Conservation (phyloP, 306 rosid genomes). For the Sphenostylis stenocarpa region DNA sequence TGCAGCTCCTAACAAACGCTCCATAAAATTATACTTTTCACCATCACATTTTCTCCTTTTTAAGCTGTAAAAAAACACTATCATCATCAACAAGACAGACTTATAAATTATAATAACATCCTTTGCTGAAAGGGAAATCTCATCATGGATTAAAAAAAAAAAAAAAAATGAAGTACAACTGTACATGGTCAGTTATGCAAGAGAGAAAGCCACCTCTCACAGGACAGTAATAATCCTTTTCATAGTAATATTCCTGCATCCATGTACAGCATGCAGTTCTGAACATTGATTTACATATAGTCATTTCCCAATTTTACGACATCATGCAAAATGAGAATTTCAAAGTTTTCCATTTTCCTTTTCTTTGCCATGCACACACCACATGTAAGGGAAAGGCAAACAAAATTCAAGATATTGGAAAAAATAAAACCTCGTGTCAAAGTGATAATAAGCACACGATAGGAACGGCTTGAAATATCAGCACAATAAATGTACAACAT, state of each 20-base stretch:
- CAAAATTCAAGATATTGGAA: not conserved
- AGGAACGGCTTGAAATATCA: not conserved
- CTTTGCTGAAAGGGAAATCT: not conserved
- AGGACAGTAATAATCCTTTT: not conserved
- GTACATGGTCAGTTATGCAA: not conserved
- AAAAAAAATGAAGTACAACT: not conserved
- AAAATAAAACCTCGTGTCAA: not conserved
- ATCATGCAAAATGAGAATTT: not conserved
- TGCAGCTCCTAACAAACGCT: slow-evolving; percentile 76
- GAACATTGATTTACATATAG: not conserved
- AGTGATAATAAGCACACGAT: slow-evolving; percentile 1
- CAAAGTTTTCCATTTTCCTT: not conserved
- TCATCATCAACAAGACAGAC: slow-evolving; percentile 7
- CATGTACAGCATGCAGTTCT: not conserved
- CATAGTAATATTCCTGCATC: not conserved
- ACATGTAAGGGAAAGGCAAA: not conserved
- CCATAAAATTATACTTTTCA: slow-evolving; percentile 72
- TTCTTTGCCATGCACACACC: not conserved
- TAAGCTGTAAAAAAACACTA: slow-evolving; percentile 50
- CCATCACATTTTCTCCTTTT: slow-evolving; percentile 72
- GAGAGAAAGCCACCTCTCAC: slow-evolving; percentile 15
- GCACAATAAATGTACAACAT: not conserved
- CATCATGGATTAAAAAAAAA: no score
- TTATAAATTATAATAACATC: not conserved
- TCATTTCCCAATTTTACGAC: not conserved